A percentile compares a stretch with the other conserved stretches of the same genome.
phyloP scores from a whole-genome alignment of 2,329 filamentous ascomycete species.

The Cadophora gregata region DNA sequence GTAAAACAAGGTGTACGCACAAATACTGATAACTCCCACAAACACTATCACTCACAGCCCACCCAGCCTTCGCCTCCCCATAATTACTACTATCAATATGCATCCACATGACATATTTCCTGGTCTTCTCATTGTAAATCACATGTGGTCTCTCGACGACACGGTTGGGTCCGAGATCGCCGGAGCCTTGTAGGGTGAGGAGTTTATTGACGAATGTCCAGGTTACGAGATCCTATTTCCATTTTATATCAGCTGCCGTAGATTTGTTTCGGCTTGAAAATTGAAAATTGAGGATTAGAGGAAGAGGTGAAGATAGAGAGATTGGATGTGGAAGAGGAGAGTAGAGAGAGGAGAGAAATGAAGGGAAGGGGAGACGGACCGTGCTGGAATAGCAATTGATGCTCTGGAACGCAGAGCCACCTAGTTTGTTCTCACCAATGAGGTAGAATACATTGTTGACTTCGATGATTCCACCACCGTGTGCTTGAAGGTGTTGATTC shows the following conservation, averaged over 20 bases:
- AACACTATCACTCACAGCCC: conserved; percentile 63
- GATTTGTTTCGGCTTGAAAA: no score
- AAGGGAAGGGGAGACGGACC: conserved; percentile 25
- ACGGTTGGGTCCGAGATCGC: conserved; percentile 65
- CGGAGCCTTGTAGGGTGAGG: conserved; percentile 57
- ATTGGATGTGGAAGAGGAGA: not conserved
- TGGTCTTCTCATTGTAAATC: conserved; percentile 68
- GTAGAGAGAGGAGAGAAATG: not conserved
- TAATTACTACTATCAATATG: conserved; percentile 69
- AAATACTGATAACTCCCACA: conserved; percentile 65
- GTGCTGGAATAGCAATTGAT: conserved; percentile 71
- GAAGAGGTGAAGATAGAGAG: not conserved
- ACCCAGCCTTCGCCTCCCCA: conserved; percentile 67
- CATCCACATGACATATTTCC: conserved; percentile 72
- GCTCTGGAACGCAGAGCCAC: conserved; percentile 65
- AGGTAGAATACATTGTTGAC: conserved; percentile 66
- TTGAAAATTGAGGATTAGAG: not conserved
- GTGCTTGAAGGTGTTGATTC: conserved; percentile 67
- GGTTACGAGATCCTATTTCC: conserved; percentile 64
- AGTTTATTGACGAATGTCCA: conserved; percentile 68
- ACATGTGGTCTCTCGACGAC: conserved; percentile 73
- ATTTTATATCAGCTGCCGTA: no score
- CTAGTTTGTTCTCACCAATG: conserved; percentile 72
- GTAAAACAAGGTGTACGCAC: conserved; percentile 33
- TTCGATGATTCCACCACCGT: conserved; percentile 68